Base-by-base conservation (phyloP, 176 grass and related monocot species). In the Aegilops tauschii region DNA sequence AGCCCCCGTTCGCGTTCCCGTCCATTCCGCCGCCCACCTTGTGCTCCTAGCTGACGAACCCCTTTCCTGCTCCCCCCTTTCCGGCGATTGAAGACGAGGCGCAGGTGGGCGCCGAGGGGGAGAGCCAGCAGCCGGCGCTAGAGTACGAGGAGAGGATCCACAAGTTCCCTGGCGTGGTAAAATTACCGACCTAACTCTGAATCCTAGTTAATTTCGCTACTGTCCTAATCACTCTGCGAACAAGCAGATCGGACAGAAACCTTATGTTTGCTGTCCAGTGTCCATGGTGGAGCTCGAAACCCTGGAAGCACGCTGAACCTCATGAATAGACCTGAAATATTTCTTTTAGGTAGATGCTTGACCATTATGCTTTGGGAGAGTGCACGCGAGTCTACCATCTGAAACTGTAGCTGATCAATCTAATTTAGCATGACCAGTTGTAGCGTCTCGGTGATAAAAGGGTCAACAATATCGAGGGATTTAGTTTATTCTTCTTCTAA, bases 121-220 rank as follows among this genome's bases (percentile, higher is more conserved):
- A 77, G 73, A 32, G 1, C 45, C 28, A 77, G 16, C 45, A 77
- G 47, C 73, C 30, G 73, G 45, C 73, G 62, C 20, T 36, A 14
- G 40, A 50, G 8, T 81, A 74, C 21, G 85, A 14, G 78, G 85
- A 81, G 58, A 62, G 85, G 62, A 4, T 65, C 39, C 68, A 87
- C 69, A 23, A 74, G 28, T 81, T 87, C 39, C 68, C 65, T 25
- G 77, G 78, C 29, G 40, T 65, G 85, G 85, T 87, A 65, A 73
- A 16, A 28, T 49, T 4, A 25, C 32, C 31, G 20, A 9, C 5
- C 11, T 17, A 1, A 31, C 25, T 25, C 6, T 21, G 17, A 0
- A 21, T 4, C 68, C 47, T 45, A 5, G 10, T 44, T 40, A 40
- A 40, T 21, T n/a, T 58, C 21, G 0, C 9, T 5, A 18, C 65